Conservation (phyloP, 73 alveolate species). For the Durusdinium trenchii region DNA sequence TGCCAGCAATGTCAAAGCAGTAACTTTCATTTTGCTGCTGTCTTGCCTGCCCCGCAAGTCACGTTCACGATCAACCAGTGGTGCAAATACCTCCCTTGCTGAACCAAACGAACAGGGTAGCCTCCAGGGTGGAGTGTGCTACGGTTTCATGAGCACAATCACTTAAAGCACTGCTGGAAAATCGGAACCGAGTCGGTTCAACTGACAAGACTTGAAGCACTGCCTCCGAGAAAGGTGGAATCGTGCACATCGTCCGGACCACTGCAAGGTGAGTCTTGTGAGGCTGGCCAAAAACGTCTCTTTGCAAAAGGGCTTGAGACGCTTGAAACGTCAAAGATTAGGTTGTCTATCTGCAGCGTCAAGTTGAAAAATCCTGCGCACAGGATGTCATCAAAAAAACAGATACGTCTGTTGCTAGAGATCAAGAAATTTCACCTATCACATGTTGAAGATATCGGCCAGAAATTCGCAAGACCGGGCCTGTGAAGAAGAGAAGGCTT, state of each 20-base stretch:
- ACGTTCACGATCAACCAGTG: constrained; percentile 62
- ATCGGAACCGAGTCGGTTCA: neutral
- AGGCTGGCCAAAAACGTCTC: constrained; percentile 1
- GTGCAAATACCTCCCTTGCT: constrained; percentile 49
- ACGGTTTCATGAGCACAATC: neutral
- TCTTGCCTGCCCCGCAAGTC: neutral
- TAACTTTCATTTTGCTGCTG: neutral
- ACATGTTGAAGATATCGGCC: neutral
- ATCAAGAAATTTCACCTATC: neutral
- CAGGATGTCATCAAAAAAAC: neutral
- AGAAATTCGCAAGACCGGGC: neutral
- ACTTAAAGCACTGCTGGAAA: neutral
- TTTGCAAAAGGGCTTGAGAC: neutral
- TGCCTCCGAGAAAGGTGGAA: constrained; percentile 35
- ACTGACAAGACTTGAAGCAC: neutral
- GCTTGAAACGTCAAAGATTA: neutral
- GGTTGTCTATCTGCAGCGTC: constrained; percentile 55
- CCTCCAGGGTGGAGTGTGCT: constrained; percentile 1
- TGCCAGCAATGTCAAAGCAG: neutral
- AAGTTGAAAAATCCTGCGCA: constrained; percentile 36
- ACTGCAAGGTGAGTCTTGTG: neutral
- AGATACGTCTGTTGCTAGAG: neutral
- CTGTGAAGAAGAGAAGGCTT: constrained; percentile 51
- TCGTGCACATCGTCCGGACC: constrained; percentile 68
- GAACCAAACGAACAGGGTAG: constrained; percentile 58